phyloP scores from a whole-genome alignment of 345 rosid genomes.

The Kandelia obovata region DNA sequence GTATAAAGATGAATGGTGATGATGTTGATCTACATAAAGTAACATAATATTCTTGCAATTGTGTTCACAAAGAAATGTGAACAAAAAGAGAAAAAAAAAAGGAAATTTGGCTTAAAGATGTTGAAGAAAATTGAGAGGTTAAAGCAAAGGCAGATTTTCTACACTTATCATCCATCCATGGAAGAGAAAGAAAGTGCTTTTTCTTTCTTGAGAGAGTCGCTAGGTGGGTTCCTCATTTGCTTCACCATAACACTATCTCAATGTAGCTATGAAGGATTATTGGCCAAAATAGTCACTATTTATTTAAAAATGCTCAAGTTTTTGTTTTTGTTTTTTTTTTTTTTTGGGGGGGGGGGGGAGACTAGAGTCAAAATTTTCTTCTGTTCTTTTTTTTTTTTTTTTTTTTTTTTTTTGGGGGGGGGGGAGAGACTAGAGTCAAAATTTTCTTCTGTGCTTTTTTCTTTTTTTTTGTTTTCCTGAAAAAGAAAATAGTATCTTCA shows the following conservation, averaged over 20 bases:
- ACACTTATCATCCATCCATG: conserved; percentile 25
- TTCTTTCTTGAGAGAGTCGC: conserved; percentile 13
- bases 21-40: conserved; percentile 14
- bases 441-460: too few species aligned
- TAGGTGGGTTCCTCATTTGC: conserved; percentile 30
- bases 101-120: conserved; percentile 14
- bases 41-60: conserved; percentile 18
- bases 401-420: too few species aligned
- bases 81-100: not conserved
- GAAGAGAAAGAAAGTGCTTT: conserved; percentile 21
- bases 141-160: conserved; percentile 57
- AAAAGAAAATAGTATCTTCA: too few species aligned
- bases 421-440: too few species aligned
- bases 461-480: too few species aligned
- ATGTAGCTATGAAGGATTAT: not conserved
- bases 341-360: too few species aligned
- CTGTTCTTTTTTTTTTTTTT: too few species aligned
- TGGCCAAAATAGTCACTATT: not conserved
- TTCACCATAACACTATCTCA: conserved; percentile 31
- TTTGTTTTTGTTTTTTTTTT: too few species aligned
- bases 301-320: too few species aligned
- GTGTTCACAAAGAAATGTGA: conserved; percentile 14
- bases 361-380: too few species aligned
- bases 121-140: conserved; percentile 32
- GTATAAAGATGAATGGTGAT: conserved; percentile 1